Evolutionary conservation across 305 asterid species (phyloP).

Genomic region (Plantago coronopus): DNA sequence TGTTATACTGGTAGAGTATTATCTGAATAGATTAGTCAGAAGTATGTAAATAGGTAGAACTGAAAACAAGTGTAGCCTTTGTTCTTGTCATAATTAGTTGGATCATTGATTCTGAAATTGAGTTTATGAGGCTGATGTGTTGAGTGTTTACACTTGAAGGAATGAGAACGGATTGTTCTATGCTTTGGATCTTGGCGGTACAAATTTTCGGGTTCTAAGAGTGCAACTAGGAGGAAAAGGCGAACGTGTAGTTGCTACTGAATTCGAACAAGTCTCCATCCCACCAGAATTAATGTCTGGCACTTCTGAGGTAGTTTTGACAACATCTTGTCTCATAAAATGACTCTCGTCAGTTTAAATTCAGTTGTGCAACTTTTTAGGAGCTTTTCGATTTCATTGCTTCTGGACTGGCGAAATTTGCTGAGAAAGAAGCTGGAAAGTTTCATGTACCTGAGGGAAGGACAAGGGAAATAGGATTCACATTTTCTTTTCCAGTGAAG

Average conservation of each 20-base stretch:
- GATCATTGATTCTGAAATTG: not conserved
- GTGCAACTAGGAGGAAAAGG: slow-evolving; percentile 78
- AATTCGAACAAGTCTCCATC: slow-evolving; percentile 63
- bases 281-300: slow-evolving; percentile 63
- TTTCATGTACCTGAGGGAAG: slow-evolving; percentile 41
- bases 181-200: slow-evolving; percentile 85
- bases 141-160: slow-evolving; percentile 30
- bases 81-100: not conserved
- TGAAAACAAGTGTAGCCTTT: not conserved
- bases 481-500: slow-evolving; percentile 77
- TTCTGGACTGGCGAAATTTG: slow-evolving; percentile 53
- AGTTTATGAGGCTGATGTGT: slow-evolving; percentile 8
- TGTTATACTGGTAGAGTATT: too few species aligned
- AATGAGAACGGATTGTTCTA: slow-evolving; percentile 73
- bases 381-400: slow-evolving; percentile 82
- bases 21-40: too few species aligned
- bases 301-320: slow-evolving; percentile 48
- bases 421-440: slow-evolving; percentile 50
- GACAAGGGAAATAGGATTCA: slow-evolving; percentile 68
- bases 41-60: too few species aligned
- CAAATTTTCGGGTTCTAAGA: slow-evolving; percentile 73
- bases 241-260: slow-evolving; percentile 55
- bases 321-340: not conserved
- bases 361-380: slow-evolving; percentile 23
- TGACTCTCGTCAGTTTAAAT: not conserved